Evolutionary conservation across 176 grass and related monocot genomes (phyloP).

Genomic region (Carex parvula): DNA sequence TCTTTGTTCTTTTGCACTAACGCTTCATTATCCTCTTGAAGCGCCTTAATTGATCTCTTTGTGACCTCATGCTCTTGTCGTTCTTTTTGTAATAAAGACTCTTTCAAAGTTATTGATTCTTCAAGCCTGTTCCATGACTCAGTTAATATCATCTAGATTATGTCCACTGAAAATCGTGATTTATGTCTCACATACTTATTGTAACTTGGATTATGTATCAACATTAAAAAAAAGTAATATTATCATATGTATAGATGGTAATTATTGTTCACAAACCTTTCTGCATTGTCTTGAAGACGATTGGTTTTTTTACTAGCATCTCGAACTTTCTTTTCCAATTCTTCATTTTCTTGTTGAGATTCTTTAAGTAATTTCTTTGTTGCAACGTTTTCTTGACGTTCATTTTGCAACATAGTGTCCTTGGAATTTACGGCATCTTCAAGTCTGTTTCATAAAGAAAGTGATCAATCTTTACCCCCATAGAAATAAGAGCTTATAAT

Average conservation of each 20-base stretch:
- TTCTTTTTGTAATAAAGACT: conserved; percentile 53
- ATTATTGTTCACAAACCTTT: conserved; percentile 41
- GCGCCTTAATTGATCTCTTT: conserved; percentile 44
- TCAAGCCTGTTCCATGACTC: conserved; percentile 48
- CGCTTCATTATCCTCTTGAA: conserved; percentile 42
- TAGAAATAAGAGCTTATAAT: background rate
- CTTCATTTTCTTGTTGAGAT: conserved; percentile 66
- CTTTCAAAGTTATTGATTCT: conserved; percentile 46
- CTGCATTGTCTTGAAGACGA: conserved; percentile 68
- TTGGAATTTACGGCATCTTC: conserved; percentile 40
- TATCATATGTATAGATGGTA: background rate
- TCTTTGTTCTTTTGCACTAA: conserved; percentile 50
- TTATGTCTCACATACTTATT: background rate
- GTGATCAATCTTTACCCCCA: conserved; percentile 19
- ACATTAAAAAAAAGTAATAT: background rate
- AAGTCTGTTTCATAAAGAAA: conserved; percentile 45
- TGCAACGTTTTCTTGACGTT: conserved; percentile 55
- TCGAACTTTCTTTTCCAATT: conserved; percentile 79
- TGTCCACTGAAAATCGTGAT: background rate
- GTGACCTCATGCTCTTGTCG: conserved; percentile 40
- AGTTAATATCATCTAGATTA: background rate
- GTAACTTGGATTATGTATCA: background rate
- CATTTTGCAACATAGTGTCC: conserved; percentile 59
- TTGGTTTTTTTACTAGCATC: conserved; percentile 47
- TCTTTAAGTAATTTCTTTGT: conserved; percentile 64